Evolutionary conservation across 441 rosid genomes (phyloP), one percentile per base, ranked within the genome.

Genomic region (Cnidoscolus chayamansa): DNA sequence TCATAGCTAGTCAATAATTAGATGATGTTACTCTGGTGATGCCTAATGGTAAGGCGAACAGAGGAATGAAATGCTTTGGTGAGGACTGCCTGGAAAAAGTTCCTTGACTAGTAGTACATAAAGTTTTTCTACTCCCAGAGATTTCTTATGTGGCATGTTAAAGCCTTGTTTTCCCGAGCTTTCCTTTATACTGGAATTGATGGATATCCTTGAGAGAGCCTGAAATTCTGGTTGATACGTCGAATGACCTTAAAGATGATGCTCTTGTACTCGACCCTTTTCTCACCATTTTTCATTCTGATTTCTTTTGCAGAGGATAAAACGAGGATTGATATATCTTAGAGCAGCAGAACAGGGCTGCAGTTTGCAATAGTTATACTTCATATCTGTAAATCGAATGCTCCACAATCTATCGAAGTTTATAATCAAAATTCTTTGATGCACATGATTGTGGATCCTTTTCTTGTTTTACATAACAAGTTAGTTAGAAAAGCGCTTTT

Each of bases 291-390:
- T 45, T 30, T 0, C 30, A 70, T 56, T 13, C 75, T 25, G 17
- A 25, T 15, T 7, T 62, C 11, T 67, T 65, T 74, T 76, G 74
- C 90, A 93, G 98, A 91, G 98, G 72, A 83, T 93, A 81, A 86
- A 78, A 71, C 87, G 96, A 0, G 94, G 88, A 56, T 79, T 93
- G 79, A 78, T 85, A 65, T 87, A 74, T 81, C 88, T 91, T 3
- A 84, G 85, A 74, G 77, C 91, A 9, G 87, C 85, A 67, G 91
- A 88, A 74, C 85, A 85, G 67, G 88, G 92, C 32, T 86, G 93
- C 83, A 80, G 89, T 64, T 62, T 90, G 82, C 97, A 86, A 73
- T 86, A 74, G 83, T 25, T 60, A 47, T 6, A 51, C 45, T 45
- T 20, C 70, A 74, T 79, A 53, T 55, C 25, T 73, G 45, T 20